Base-by-base conservation (phyloP, 2,329 filamentous ascomycete genomes). In the Diaporthe sp. region DNA sequence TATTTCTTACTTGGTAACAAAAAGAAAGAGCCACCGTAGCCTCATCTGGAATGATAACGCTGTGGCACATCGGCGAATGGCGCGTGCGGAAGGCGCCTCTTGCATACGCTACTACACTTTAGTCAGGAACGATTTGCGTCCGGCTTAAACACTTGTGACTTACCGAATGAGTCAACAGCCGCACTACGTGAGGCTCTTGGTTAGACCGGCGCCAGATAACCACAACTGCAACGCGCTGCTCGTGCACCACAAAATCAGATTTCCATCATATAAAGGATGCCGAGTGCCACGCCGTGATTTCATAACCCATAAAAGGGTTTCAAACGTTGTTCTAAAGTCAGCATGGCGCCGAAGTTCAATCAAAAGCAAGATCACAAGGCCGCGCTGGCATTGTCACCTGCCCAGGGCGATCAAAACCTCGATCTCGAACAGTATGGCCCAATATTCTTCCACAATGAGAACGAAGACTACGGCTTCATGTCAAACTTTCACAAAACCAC, bases 391-490 rank as follows among this genome's bases (percentile, higher is more conserved):
- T 4, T 12, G 25, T 22, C 25, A 7, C 5, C 39, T 15, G 17
- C 42, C 15, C n/a, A 19, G 1, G 42, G 4, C 17, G 42, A 46
- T 2, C 42, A 34, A 13, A 13, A 34, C 3, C 19, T 22, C 13
- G 31, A 51, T 25, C 3, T 5, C 37, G 22, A 19, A 2, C 22
- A 72, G 2, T 37, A 39, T 7, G 55, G 42, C 10, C 61, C 61
- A 12, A 70, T 61, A 22, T 69, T 69, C 53, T 74, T 74, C n/a
- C 62, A 74, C 53, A 59, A 58, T 4, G 72, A 70, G 34, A 55
- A 58, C 17, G 62, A 49, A 9, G 53, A 69, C 22, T 69, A 42
- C n/a, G 72, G 72, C 42, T 74, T 69, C 53, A 61, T 69, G 72
- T 74, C 72, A n/a, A 70, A 62, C 25, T 70, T 61, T 37, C 25